Conservation (phyloP, 306 rosid genomes). For the Hylodesmum podocarpum region DNA sequence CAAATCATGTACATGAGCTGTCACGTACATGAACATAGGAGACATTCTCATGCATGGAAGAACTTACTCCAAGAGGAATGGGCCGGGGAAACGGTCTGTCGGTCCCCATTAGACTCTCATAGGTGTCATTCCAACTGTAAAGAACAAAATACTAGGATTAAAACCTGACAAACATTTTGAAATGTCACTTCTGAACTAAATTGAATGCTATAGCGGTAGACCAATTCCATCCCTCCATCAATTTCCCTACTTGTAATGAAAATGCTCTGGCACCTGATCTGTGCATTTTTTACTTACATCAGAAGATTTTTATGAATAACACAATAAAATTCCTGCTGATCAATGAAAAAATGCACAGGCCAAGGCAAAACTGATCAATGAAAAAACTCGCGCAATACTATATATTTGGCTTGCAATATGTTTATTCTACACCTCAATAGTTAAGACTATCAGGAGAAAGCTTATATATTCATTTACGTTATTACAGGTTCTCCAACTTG, state of each 20-base stretch:
- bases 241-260: neutral
- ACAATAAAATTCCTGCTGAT: neutral
- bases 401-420: neutral
- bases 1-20: neutral
- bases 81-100: conserved; percentile 60
- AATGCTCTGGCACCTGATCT: neutral
- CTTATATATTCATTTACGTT: conserved; percentile 50
- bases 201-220: neutral
- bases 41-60: neutral
- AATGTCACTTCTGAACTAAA: conserved; percentile 8
- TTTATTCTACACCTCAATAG: neutral
- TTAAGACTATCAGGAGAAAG: neutral
- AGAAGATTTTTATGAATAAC: neutral
- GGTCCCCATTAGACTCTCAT: conserved; percentile 68
- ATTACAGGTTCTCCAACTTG: conserved; percentile 59
- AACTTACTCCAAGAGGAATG: conserved; percentile 78
- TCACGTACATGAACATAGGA: neutral
- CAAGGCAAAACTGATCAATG: conserved; percentile 1
- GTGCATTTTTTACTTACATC: neutral
- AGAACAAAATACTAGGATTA: conserved; percentile 22
- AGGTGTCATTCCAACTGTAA: conserved; percentile 76
- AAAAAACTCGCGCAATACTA: conserved; percentile 2
- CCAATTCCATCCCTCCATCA: neutral
- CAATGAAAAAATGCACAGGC: neutral
- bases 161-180: conserved; percentile 1